Base-by-base conservation (phyloP, 306 rosid species). In the Prunus campanulata region DNA sequence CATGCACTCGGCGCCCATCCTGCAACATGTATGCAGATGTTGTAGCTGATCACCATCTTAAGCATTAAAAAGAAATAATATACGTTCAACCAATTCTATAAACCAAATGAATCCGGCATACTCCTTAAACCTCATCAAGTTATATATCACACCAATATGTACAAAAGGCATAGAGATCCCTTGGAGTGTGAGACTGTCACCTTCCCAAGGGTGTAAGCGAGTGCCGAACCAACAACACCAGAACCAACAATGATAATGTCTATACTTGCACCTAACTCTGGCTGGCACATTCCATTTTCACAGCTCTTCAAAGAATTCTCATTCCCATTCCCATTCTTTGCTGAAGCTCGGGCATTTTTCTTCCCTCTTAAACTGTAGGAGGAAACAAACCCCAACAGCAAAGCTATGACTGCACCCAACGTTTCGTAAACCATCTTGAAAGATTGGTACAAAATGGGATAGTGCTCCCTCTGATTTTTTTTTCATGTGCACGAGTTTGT, bases 1-100 rank as follows among this genome's bases (percentile, higher is more conserved):
- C 87, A 84, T 75, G 90, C 20, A 88, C 88, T 68, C 39, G 24
- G 39, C n/a, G 70, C 44, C 92, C 88, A 72, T 84, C 87, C 92
- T 86, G 72, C 77, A 71, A 73, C 19, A 22, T 11, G 12, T 2
- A 24, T 2, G 16, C 32, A 22, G 35, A 24, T 12, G 3, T 59
- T 24, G 16, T 25, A 59, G 12, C 19, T 59, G 35, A 25, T 59
- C 65, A 59, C 65, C 30, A 59, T 24, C 65, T 59, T 59, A 59
- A 59, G 15, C 65, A 59, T 25, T 24, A 59, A 59, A 12, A 22
- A 59, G 1, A 59, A 25, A 59, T 8, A 48, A 48, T 19, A n/a
- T 20, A 55, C n/a, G 24, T 55, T 59, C 30, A 59, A 59, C 30
- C 32, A 11, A 11, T 12, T 59, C 16, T 2, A 24, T 24, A 59